A percentile compares a stretch with the other conserved stretches of the same genome.
phyloP scores from a whole-genome alignment of 2,329 filamentous ascomycete species.

The Phaeophleospora eucalypticola region DNA sequence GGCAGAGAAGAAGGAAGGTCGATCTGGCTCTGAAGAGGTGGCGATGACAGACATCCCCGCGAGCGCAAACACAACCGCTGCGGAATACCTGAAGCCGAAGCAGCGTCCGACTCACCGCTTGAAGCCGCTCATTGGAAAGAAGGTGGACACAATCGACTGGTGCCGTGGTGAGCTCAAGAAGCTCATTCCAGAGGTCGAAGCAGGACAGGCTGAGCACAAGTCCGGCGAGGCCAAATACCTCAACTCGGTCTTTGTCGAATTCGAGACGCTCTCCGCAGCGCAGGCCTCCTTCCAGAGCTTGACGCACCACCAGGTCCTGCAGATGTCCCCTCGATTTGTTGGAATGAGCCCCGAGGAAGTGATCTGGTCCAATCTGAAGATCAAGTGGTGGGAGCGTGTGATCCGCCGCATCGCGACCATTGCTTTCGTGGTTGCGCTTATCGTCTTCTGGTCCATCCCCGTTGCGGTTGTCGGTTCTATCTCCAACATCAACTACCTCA shows the following conservation, averaged over 20 bases:
- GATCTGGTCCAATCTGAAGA: constrained; percentile 78
- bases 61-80: constrained; percentile 68
- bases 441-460: constrained; percentile 81
- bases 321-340: constrained; percentile 81
- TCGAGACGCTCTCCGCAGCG: constrained; percentile 74
- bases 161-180: constrained; percentile 72
- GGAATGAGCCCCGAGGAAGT: constrained; percentile 79
- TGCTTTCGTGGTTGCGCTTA: constrained; percentile 68
- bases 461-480: constrained; percentile 78
- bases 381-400: constrained; percentile 82
- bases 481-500: constrained; percentile 70
- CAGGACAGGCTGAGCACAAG: constrained; percentile 63
- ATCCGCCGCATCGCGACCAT: constrained; percentile 50
- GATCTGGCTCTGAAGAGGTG: constrained; percentile 40
- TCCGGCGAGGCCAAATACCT: constrained; percentile 60
- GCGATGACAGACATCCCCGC: constrained; percentile 56
- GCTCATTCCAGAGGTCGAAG: constrained; percentile 67
- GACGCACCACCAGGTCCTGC: constrained; percentile 78
- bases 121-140: constrained; percentile 71
- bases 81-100: constrained; percentile 68
- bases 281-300: constrained; percentile 84
- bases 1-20: constrained; percentile 54
- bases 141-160: constrained; percentile 94
- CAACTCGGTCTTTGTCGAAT: constrained; percentile 86
- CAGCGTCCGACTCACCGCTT: constrained; percentile 73